A percentile compares a stretch with the other conserved stretches of the same genome.
These are phyloP conservation scores for Podospora australis DNA, from an alignment of 495 filamentous ascomycete species.

Conservation along the genomic window DNA sequence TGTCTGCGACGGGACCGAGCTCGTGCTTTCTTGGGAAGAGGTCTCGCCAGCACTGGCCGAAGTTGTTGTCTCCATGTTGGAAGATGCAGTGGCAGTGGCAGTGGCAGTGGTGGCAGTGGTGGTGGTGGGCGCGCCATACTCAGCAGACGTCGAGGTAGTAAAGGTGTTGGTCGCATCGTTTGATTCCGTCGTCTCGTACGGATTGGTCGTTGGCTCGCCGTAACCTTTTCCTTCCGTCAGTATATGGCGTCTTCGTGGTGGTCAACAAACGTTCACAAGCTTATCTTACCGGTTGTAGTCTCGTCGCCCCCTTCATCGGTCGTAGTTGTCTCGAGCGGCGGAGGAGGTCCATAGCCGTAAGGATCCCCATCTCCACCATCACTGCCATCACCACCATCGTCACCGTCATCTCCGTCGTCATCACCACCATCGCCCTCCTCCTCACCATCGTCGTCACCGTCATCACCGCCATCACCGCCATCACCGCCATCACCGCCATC, in stretches of 20 bases:
- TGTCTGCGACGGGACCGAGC: too few species aligned
- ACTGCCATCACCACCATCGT: neutral
- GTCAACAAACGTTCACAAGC: neutral
- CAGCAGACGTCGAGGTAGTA: neutral
- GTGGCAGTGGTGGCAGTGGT: neutral
- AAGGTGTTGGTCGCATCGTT: neutral
- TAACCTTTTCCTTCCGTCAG: too few species aligned
- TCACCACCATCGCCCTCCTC: neutral
- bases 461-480: neutral
- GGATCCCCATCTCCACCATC: constrained; percentile 13
- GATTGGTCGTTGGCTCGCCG: too few species aligned
- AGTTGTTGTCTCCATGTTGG: neutral
- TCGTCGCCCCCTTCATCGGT: neutral
- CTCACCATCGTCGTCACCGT: neutral
- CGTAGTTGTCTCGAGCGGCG: constrained; percentile 11
- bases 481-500: neutral
- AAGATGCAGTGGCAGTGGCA: neutral
- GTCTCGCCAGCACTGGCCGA: neutral
- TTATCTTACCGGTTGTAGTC: neutral
- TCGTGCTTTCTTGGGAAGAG: too few species aligned
- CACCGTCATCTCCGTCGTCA: neutral
- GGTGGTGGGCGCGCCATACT: neutral
- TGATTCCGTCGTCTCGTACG: neutral
- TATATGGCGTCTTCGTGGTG: neutral
- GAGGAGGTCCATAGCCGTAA: constrained; percentile 39